Evolutionary conservation across 1,284 basidiomycete genomes (phyloP).

Genomic region (Ustilago cynodontis): DNA sequence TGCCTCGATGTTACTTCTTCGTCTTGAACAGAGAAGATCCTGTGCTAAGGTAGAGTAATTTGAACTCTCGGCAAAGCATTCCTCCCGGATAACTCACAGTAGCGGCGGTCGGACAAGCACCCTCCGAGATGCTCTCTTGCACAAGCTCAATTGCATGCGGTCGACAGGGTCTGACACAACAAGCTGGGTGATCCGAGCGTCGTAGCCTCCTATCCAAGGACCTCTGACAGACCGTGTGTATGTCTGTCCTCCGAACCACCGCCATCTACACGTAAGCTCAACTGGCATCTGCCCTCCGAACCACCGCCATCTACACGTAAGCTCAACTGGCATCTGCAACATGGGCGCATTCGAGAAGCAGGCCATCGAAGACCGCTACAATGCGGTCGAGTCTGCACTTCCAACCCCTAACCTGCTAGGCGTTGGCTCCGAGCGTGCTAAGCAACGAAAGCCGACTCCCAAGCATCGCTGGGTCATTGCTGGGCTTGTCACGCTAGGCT

Average conservation of each 20-base stretch:
- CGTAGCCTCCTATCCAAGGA: background rate
- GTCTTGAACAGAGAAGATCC: background rate
- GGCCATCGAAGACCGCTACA: slow-evolving; percentile 30
- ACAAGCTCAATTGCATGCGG: background rate
- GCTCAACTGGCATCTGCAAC: background rate
- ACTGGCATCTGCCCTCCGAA: background rate
- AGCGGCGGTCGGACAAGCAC: slow-evolving; percentile 16
- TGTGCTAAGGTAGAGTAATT: background rate
- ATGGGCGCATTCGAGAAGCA: slow-evolving; percentile 35
- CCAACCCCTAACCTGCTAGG: slow-evolving; percentile 23
- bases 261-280: background rate
- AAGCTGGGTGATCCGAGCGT: slow-evolving; percentile 1
- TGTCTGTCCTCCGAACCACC: background rate
- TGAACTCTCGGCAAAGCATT: slow-evolving; percentile 4
- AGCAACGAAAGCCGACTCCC: slow-evolving; percentile 28
- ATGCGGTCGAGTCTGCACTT: slow-evolving; percentile 28
- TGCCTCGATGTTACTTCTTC: slow-evolving; percentile 3
- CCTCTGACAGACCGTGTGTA: too few species aligned
- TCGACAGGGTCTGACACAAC: background rate
- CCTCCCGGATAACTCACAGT: too few species aligned
- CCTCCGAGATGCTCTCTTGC: slow-evolving; percentile 18
- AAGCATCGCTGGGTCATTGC: slow-evolving; percentile 26
- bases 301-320: background rate
- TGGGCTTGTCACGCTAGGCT: slow-evolving; percentile 10
- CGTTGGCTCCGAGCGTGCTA: slow-evolving; percentile 4